A percentile compares a stretch with the other conserved stretches of the same genome.
Conservation (phyloP, 352 stramenopile species). For the Phytophthora foliorum region DNA sequence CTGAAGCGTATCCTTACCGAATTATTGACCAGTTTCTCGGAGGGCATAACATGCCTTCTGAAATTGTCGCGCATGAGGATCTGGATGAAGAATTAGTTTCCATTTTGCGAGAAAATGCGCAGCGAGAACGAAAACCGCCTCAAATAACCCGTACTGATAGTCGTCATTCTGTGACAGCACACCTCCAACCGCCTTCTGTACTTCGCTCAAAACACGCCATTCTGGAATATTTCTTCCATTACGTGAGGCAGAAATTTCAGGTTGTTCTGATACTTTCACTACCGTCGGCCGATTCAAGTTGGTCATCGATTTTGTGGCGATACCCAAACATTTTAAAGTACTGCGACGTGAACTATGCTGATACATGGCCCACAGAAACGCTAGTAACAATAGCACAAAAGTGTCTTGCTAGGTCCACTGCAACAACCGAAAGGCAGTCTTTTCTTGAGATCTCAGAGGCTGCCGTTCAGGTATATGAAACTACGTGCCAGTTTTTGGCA, state of each 20-base stretch:
- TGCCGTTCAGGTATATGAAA: constrained; percentile 51
- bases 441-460: constrained; percentile 48
- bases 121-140: constrained; percentile 19
- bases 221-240: constrained; percentile 56
- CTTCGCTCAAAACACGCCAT: constrained; percentile 61
- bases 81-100: constrained; percentile 56
- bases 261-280: constrained; percentile 59
- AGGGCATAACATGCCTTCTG: constrained; percentile 42
- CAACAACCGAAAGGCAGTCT: constrained; percentile 32
- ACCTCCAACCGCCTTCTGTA: neutral
- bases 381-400: constrained; percentile 60
- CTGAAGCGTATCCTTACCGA: constrained; percentile 44
- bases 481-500: constrained; percentile 32
- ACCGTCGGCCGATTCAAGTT: constrained; percentile 4
- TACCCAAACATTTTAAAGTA: constrained; percentile 55
- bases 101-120: constrained; percentile 41
- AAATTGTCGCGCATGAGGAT: constrained; percentile 65
- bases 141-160: neutral
- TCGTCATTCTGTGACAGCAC: neutral
- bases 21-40: constrained; percentile 60
- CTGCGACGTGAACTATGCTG: constrained; percentile 52
- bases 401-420: constrained; percentile 29
- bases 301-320: constrained; percentile 43
- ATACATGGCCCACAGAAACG: constrained; percentile 54
- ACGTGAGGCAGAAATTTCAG: constrained; percentile 58